These are phyloP conservation scores for Phytopythium litorale DNA, from an alignment of 352 stramenopile species.

Conservation along the genomic window DNA sequence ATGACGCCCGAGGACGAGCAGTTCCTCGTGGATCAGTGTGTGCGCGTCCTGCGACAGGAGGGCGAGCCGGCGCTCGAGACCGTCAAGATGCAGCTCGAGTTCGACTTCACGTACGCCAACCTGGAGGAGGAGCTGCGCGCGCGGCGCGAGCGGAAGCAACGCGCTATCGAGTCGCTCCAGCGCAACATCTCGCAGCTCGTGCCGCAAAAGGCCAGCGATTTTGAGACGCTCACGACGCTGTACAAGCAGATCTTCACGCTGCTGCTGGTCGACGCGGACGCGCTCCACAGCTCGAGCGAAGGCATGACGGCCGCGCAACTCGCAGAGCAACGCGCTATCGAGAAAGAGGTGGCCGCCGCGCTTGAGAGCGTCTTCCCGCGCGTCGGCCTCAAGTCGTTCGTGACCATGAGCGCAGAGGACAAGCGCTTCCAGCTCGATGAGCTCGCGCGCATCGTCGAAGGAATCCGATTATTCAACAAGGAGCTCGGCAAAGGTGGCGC, in stretches of 20 bases:
- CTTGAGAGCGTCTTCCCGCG: conserved; percentile 95
- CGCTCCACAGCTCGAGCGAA: conserved; percentile 8
- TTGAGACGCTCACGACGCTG: conserved; percentile 88
- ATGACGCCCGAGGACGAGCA: conserved; percentile 71
- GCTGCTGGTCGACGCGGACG: conserved; percentile 68
- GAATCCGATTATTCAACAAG: conserved; percentile 93
- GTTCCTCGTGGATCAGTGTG: conserved; percentile 73
- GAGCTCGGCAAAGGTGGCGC: conserved; percentile 84
- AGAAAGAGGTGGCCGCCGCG: conserved; percentile 87
- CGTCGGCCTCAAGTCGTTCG: conserved; percentile 92
- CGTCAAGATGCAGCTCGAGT: conserved; percentile 96
- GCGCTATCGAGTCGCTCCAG: conserved; percentile 62
- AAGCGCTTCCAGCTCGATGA: conserved; percentile 90
- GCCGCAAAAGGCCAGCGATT: conserved; percentile 76
- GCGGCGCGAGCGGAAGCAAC: conserved; percentile 49
- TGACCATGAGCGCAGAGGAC: conserved; percentile 87
- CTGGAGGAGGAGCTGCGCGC: conserved; percentile 67
- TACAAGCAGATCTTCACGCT: conserved; percentile 89
- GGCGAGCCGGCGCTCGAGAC: conserved; percentile 86
- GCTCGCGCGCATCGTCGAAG: conserved; percentile 88
- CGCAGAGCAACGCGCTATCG: conserved; percentile 62
- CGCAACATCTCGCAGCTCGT: conserved; percentile 74
- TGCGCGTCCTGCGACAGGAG: conserved; percentile 64
- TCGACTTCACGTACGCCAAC: conserved; percentile 90
- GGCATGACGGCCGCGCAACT: conserved; percentile 27